These are phyloP conservation scores for Rhododendron kiyosumense DNA, from an alignment of 148 eudicot species.

Conservation along the genomic window DNA sequence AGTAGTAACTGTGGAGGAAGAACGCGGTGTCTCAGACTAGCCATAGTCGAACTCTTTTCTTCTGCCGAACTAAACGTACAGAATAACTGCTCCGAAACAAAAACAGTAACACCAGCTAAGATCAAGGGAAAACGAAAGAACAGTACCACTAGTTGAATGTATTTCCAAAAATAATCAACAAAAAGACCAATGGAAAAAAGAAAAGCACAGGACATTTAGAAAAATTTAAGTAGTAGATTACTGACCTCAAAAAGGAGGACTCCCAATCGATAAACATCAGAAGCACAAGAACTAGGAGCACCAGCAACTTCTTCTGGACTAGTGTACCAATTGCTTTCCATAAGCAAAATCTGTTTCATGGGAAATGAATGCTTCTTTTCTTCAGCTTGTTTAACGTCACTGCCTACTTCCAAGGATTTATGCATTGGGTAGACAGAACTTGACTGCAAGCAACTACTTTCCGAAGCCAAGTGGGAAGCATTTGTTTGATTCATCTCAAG, in stretches of 20 bases:
- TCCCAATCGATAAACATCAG: slow-evolving; percentile 85
- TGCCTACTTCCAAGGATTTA: slow-evolving; percentile 23
- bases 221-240: slow-evolving; percentile 18
- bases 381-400: slow-evolving; percentile 35
- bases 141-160: neutral
- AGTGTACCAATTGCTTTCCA: slow-evolving; percentile 93
- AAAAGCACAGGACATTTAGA: slow-evolving; percentile 7
- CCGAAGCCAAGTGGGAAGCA: slow-evolving; percentile 26
- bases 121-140: neutral
- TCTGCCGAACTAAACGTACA: slow-evolving; percentile 72
- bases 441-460: slow-evolving; percentile 44
- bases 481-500: slow-evolving; percentile 11
- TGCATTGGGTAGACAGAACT: slow-evolving; percentile 23
- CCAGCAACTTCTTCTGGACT: slow-evolving; percentile 87
- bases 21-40: slow-evolving; percentile 85
- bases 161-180: neutral
- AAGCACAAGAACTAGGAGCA: slow-evolving; percentile 75
- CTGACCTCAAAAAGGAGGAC: slow-evolving; percentile 96
- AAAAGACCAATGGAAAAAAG: neutral
- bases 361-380: slow-evolving; percentile 67
- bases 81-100: slow-evolving; percentile 56
- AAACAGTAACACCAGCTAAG: slow-evolving; percentile 6
- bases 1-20: slow-evolving; percentile 88
- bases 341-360: slow-evolving; percentile 66
- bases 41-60: slow-evolving; percentile 85